Percentiles rank a stretch among this genome's conserved stretches.
Conservation (phyloP, 768 basidiomycete genomes). For the Auriscalpium orientale region DNA sequence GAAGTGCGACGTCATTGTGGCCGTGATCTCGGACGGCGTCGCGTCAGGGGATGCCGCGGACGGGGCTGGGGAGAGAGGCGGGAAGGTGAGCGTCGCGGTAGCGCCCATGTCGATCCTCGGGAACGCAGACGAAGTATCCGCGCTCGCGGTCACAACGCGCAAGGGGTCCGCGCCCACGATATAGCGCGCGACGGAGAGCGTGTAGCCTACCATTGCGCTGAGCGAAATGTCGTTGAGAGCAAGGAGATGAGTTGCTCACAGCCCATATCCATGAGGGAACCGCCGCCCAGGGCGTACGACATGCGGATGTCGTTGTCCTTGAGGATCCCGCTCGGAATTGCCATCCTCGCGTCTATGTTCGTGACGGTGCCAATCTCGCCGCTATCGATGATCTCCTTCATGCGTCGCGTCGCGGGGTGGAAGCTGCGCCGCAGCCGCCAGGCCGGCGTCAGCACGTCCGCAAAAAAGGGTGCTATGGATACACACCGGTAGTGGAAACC, state of each 20-base stretch:
- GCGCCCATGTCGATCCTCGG: slow-evolving; percentile 19
- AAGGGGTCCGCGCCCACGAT: slow-evolving; percentile 8
- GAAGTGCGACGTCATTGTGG: slow-evolving; percentile 9
- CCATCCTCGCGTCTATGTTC: slow-evolving; percentile 33
- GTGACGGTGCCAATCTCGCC: slow-evolving; percentile 47
- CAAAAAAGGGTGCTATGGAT: not conserved
- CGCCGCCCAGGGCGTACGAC: slow-evolving; percentile 48
- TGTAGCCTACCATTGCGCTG: slow-evolving; percentile 23
- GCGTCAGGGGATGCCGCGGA: not conserved
- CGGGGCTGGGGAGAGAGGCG: no score
- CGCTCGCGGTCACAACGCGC: slow-evolving; percentile 9
- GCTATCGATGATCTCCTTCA: slow-evolving; percentile 45
- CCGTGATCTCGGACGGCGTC: slow-evolving; percentile 6
- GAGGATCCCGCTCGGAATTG: slow-evolving; percentile 29
- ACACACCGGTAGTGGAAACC: slow-evolving; percentile 51
- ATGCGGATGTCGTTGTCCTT: slow-evolving; percentile 39
- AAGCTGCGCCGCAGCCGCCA: slow-evolving; percentile 32
- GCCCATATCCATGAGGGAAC: slow-evolving; percentile 55
- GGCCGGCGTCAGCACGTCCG: slow-evolving; percentile 1
- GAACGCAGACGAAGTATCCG: slow-evolving; percentile 3
- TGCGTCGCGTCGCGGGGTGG: slow-evolving; percentile 50
- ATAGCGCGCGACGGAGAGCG: slow-evolving; percentile 20
- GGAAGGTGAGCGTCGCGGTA: slow-evolving; percentile 18
- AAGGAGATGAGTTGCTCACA: slow-evolving; percentile 26
- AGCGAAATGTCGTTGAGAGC: slow-evolving; percentile 1